Evolutionary conservation across 805 yeast genomes (phyloP).

Genomic region (Zygosaccharomyces gambellarensis): DNA sequence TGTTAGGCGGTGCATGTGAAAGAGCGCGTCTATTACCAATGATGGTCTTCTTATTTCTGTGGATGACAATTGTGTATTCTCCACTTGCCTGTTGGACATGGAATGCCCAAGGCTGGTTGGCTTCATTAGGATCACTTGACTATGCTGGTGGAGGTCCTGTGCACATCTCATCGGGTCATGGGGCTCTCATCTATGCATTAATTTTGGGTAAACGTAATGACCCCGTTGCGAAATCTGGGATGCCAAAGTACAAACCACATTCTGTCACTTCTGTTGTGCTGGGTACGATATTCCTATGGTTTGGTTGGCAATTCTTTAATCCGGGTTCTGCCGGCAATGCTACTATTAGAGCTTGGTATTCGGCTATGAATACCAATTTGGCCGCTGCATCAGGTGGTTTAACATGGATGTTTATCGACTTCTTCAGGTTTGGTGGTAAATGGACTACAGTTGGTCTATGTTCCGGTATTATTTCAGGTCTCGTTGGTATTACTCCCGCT

Average conservation of each 20-base stretch:
- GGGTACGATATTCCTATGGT: constrained; percentile 94
- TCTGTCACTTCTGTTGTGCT: constrained; percentile 84
- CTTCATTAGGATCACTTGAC: constrained; percentile 77
- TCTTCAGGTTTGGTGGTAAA: constrained; percentile 75
- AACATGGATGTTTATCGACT: constrained; percentile 91
- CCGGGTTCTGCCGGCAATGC: constrained; percentile 98
- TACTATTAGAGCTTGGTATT: constrained; percentile 89
- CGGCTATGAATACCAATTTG: constrained; percentile 84
- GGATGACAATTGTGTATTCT: constrained; percentile 94
- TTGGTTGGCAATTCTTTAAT: constrained; percentile 95
- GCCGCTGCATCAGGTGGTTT: constrained; percentile 94
- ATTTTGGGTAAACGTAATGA: constrained; percentile 90
- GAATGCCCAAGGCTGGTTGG: constrained; percentile 92
- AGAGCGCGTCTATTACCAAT: constrained; percentile 94
- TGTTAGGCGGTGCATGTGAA: constrained; percentile 98
- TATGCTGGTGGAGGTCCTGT: constrained; percentile 99
- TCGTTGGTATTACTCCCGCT: constrained; percentile 94
- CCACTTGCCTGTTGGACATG: constrained; percentile 98
- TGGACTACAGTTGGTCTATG: constrained; percentile 95
- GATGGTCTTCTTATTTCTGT: constrained; percentile 89
- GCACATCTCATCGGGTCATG: constrained; percentile 89
- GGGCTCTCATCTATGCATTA: constrained; percentile 91
- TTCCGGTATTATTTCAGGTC: constrained; percentile 89
- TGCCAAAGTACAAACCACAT: constrained; percentile 92
- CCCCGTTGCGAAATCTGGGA: constrained; percentile 53